Conservation (phyloP, 73 alveolate genomes). For the Paramecium sonneborni region DNA sequence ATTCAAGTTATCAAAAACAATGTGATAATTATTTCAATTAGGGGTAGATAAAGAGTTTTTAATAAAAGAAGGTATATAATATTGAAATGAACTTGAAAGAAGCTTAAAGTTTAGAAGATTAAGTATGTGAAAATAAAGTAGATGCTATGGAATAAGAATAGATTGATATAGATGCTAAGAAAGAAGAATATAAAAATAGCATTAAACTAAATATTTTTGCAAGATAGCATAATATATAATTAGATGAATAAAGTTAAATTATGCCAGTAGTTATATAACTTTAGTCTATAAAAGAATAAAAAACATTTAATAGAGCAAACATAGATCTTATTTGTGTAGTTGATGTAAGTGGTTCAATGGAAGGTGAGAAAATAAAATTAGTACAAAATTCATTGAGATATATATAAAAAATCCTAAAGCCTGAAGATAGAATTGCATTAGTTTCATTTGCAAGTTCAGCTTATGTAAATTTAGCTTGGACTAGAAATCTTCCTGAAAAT, state of each 20-base stretch:
- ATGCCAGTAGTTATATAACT: neutral
- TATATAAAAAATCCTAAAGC: neutral
- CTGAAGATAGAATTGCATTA: neutral
- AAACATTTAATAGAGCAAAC: neutral
- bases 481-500: neutral
- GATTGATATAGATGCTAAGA: neutral
- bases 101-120: neutral
- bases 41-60: too few species aligned
- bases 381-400: conserved; percentile 9
- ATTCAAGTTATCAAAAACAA: too few species aligned
- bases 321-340: conserved; percentile 59
- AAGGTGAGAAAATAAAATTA: conserved; percentile 20
- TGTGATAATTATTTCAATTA: too few species aligned
- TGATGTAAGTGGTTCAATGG: conserved; percentile 62
- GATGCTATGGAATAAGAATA: neutral
- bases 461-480: neutral
- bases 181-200: neutral
- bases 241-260: neutral
- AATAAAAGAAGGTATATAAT: too few species aligned
- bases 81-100: too few species aligned
- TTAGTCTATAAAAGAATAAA: neutral
- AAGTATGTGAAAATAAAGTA: neutral
- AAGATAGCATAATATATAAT: neutral
- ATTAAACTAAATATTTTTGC: neutral
- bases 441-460: neutral